These are phyloP conservation scores for Cryomyces minteri DNA, from an alignment of 495 filamentous ascomycete genomes.

Conservation along the genomic window DNA sequence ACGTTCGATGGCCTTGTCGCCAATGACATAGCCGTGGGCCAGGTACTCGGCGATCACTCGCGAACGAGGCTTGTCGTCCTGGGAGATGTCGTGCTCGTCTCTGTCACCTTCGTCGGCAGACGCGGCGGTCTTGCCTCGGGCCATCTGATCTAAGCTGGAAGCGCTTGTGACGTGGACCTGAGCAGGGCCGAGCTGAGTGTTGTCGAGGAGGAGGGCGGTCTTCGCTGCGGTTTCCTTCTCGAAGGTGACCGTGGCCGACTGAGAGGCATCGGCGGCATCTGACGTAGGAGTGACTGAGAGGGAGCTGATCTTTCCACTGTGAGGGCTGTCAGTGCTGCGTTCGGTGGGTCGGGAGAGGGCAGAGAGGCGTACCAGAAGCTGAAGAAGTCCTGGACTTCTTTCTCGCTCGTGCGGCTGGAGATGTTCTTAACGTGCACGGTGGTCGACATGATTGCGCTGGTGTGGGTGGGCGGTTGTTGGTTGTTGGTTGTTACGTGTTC, in stretches of 20 bases:
- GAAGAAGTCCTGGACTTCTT: slow-evolving; percentile 93
- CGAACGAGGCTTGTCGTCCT: slow-evolving; percentile 87
- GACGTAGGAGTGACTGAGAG: slow-evolving; percentile 56
- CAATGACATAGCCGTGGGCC: slow-evolving; percentile 77
- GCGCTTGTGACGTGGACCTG: slow-evolving; percentile 61
- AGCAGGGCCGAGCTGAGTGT: slow-evolving; percentile 72
- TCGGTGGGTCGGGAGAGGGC: not conserved
- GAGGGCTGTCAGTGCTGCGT: slow-evolving; percentile 5
- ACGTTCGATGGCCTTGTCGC: slow-evolving; percentile 64
- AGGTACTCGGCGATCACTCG: slow-evolving; percentile 93
- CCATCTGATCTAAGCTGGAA: slow-evolving; percentile 44
- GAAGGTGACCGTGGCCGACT: slow-evolving; percentile 81
- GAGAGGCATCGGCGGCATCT: slow-evolving; percentile 34
- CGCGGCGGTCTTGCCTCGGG: slow-evolving; percentile 25
- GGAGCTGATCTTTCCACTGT: slow-evolving; percentile 61
- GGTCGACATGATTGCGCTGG: slow-evolving; percentile 14
- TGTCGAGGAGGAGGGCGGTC: slow-evolving; percentile 89
- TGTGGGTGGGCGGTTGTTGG: too few relatives aligned
- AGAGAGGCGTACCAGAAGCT: slow-evolving; percentile 67
- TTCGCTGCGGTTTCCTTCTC: slow-evolving; percentile 92
- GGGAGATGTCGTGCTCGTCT: slow-evolving; percentile 48
- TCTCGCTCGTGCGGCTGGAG: slow-evolving; percentile 55
- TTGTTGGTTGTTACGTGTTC: too few relatives aligned
- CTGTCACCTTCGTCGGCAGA: slow-evolving; percentile 30
- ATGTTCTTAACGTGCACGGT: slow-evolving; percentile 60